Percentiles rank a stretch among this genome's conserved stretches.
These are phyloP conservation scores for Fragaria vesca DNA, from an alignment of 306 rosid genomes.

Conservation along the genomic window DNA sequence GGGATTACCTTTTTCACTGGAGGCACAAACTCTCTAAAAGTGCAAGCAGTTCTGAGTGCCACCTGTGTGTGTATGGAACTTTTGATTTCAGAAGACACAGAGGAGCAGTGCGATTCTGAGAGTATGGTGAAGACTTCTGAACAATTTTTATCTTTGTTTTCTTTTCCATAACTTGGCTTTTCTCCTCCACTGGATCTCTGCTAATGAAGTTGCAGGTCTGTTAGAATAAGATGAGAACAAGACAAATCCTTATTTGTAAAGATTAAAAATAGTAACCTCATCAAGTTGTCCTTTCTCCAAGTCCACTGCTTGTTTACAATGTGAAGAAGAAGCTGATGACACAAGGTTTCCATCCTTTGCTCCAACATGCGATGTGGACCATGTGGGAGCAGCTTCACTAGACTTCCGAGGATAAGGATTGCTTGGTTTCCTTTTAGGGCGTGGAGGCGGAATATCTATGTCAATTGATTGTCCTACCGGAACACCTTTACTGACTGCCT, in stretches of 20 bases:
- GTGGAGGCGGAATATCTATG: constrained; percentile 96
- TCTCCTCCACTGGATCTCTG: constrained; percentile 57
- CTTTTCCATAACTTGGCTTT: constrained; percentile 40
- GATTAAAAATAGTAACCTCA: constrained; percentile 53
- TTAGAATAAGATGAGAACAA: constrained; percentile 10
- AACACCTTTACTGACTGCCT: constrained; percentile 73
- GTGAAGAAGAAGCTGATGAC: constrained; percentile 48
- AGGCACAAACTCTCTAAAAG: constrained; percentile 61
- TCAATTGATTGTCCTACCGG: constrained; percentile 70
- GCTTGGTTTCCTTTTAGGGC: constrained; percentile 89
- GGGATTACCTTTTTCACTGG: constrained; percentile 46
- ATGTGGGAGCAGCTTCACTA: constrained; percentile 38
- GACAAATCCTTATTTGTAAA: not conserved
- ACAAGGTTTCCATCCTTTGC: constrained; percentile 62
- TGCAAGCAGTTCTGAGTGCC: constrained; percentile 38
- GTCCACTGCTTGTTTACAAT: constrained; percentile 54
- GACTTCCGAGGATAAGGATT: constrained; percentile 96
- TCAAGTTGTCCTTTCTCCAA: constrained; percentile 64
- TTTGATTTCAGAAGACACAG: constrained; percentile 58
- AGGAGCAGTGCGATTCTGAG: constrained; percentile 58
- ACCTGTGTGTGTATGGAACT: constrained; percentile 37
- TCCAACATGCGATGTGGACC: constrained; percentile 51
- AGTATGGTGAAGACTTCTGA: constrained; percentile 46
- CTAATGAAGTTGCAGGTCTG: constrained; percentile 22
- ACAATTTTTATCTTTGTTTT: constrained; percentile 51